Percentiles rank a stretch among this genome's conserved stretches.
These are phyloP conservation scores for Cryphonectria naterciae DNA, from an alignment of 2,329 filamentous ascomycete species.

Conservation along the genomic window DNA sequence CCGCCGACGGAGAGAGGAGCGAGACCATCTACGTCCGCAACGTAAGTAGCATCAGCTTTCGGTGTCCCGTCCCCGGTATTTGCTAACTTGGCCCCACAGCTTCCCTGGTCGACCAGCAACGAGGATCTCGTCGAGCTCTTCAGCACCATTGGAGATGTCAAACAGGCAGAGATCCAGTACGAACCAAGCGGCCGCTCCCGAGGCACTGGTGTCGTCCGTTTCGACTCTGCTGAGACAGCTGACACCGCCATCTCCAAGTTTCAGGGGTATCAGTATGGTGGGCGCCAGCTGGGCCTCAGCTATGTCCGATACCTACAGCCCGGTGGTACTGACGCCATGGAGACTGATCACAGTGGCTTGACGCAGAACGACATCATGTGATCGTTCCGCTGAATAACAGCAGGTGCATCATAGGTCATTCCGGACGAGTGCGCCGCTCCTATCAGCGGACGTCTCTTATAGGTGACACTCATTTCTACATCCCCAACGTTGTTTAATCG, in stretches of 20 bases:
- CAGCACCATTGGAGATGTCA: constrained; percentile 96
- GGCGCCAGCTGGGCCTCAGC: constrained; percentile 87
- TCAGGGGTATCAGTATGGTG: constrained; percentile 95
- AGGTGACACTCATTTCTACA: constrained; percentile 16
- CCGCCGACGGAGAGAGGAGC: constrained; percentile 80
- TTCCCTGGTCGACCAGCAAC: constrained; percentile 99
- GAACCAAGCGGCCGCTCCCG: constrained; percentile 94
- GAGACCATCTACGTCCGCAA: constrained; percentile 95
- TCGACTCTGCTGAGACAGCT: constrained; percentile 80
- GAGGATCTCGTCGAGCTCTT: constrained; percentile 96
- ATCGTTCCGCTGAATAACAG: constrained; percentile 32
- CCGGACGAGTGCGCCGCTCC: background rate
- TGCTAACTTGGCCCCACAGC: constrained; percentile 53
- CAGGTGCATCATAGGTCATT: background rate
- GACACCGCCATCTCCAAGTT: constrained; percentile 97
- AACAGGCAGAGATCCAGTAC: constrained; percentile 99
- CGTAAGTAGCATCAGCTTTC: constrained; percentile 57
- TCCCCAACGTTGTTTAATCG: constrained; percentile 18
- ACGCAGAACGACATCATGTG: constrained; percentile 99
- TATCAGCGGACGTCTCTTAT: background rate
- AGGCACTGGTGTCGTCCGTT: constrained; percentile 95
- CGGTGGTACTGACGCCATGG: constrained; percentile 73
- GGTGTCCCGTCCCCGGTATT: background rate
- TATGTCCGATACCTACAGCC: constrained; percentile 90
- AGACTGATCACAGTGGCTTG: constrained; percentile 74